Conservation (phyloP, 805 yeast species). For the Metschnikowia colocasiae region DNA sequence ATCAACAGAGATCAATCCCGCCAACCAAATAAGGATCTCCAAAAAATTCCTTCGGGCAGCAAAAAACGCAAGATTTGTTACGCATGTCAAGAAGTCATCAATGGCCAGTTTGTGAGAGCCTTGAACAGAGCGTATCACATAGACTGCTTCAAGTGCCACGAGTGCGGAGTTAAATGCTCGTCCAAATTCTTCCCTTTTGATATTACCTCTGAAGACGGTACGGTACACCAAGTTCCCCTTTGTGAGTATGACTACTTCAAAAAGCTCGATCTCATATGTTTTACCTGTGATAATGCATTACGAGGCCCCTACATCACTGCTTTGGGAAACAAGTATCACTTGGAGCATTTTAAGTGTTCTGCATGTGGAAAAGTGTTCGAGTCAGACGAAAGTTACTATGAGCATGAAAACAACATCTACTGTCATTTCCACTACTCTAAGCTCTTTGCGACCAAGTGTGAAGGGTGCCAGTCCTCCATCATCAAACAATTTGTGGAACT, state of each 20-base stretch:
- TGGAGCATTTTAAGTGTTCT: conserved; percentile 91
- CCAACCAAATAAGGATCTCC: neutral
- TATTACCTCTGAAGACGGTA: conserved; percentile 17
- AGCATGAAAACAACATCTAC: conserved; percentile 74
- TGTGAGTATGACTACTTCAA: conserved; percentile 93
- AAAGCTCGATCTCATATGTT: conserved; percentile 80
- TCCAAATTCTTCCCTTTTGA: conserved; percentile 87
- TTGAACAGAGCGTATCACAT: conserved; percentile 76
- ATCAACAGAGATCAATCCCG: neutral
- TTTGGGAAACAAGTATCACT: conserved; percentile 84
- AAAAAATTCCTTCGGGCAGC: conserved; percentile 7
- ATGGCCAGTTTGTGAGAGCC: conserved; percentile 82
- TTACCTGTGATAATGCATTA: conserved; percentile 77
- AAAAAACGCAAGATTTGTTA: conserved; percentile 32
- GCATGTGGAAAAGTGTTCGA: conserved; percentile 85
- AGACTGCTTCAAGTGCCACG: conserved; percentile 81
- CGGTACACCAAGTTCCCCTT: conserved; percentile 41
- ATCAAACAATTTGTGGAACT: conserved; percentile 92
- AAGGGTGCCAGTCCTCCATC: conserved; percentile 89
- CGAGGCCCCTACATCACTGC: conserved; percentile 94
- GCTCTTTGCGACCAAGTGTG: conserved; percentile 81
- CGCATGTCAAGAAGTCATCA: conserved; percentile 36
- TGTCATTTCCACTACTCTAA: conserved; percentile 93
- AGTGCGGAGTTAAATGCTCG: conserved; percentile 78
- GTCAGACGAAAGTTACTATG: conserved; percentile 87